phyloP scores from a whole-genome alignment of 1,284 basidiomycete genomes.

The Trichosporon faecale region DNA sequence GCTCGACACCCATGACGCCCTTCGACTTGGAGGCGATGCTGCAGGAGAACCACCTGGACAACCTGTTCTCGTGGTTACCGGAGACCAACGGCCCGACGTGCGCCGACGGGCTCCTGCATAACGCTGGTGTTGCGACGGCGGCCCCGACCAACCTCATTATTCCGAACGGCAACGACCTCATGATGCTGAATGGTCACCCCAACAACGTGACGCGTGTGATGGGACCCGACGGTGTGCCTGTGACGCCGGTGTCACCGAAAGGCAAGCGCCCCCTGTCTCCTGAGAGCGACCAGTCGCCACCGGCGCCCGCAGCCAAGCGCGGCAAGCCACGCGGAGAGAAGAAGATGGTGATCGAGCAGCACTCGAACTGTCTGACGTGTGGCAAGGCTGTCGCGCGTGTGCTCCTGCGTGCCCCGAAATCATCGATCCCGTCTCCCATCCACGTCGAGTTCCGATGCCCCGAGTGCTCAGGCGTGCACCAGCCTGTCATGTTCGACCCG shows the following conservation, averaged over 20 bases:
- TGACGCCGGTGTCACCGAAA: constrained; percentile 16
- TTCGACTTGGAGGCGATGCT: constrained; percentile 48
- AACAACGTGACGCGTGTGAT: background rate
- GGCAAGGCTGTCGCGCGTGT: constrained; percentile 34
- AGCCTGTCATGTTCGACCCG: constrained; percentile 29
- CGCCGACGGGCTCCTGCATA: constrained; percentile 10
- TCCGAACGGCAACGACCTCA: constrained; percentile 15
- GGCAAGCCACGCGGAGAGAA: constrained; percentile 39
- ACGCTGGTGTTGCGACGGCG: background rate
- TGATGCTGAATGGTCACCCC: constrained; percentile 12
- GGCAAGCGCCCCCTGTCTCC: constrained; percentile 29
- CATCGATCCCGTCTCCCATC: constrained; percentile 39
- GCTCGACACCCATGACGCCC: constrained; percentile 31
- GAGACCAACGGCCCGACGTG: constrained; percentile 20
- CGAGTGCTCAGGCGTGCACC: constrained; percentile 32
- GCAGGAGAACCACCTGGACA: constrained; percentile 33
- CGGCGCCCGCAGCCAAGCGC: constrained; percentile 28
- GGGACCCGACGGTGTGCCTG: constrained; percentile 10
- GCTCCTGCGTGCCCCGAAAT: constrained; percentile 42
- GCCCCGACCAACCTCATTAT: constrained; percentile 19
- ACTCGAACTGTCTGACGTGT: constrained; percentile 33
- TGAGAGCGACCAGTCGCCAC: constrained; percentile 22
- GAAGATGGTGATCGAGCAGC: constrained; percentile 41
- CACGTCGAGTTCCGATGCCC: constrained; percentile 33
- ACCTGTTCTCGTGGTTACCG: constrained; percentile 45